phyloP scores from a whole-genome alignment of 2,329 filamentous ascomycete genomes.

The Nemania abortiva region DNA sequence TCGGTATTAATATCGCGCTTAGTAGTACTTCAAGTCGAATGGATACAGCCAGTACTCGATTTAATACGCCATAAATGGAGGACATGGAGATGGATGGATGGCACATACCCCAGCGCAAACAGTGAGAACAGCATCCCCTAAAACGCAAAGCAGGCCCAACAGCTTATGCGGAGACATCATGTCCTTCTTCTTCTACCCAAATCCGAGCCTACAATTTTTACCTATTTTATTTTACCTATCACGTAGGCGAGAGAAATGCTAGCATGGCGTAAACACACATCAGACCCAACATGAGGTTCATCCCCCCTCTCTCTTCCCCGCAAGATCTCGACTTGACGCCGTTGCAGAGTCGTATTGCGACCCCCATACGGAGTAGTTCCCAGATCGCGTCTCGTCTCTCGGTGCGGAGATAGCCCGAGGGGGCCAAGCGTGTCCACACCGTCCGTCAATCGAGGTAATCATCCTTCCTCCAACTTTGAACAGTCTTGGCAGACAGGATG shows the following conservation, averaged over 20 bases:
- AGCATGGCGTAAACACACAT: background rate
- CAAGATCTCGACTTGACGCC: background rate
- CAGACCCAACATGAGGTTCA: background rate
- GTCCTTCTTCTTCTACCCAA: background rate
- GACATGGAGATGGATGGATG: background rate
- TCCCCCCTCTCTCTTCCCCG: conserved; percentile 6
- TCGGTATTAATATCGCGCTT: conserved; percentile 10
- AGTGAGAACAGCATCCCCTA: background rate
- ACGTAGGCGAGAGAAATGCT: background rate
- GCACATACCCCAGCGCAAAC: conserved; percentile 15
- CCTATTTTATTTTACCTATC: background rate
- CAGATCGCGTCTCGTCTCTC: conserved; percentile 8
- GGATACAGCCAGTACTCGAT: too few relatives aligned
- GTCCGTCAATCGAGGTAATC: background rate
- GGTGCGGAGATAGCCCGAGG: conserved; percentile 25
- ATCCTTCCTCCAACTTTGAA: background rate
- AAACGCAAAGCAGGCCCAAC: background rate
- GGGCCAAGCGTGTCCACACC: background rate
- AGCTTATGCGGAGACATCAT: conserved; percentile 13
- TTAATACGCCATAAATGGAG: background rate
- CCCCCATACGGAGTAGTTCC: conserved; percentile 3
- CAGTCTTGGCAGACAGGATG: background rate
- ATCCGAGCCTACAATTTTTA: background rate
- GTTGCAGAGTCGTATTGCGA: conserved; percentile 12
- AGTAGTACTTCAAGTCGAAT: background rate